These are phyloP conservation scores for Cryptococcus amylolentus DNA, from an alignment of 1,284 basidiomycete genomes.

Conservation along the genomic window DNA sequence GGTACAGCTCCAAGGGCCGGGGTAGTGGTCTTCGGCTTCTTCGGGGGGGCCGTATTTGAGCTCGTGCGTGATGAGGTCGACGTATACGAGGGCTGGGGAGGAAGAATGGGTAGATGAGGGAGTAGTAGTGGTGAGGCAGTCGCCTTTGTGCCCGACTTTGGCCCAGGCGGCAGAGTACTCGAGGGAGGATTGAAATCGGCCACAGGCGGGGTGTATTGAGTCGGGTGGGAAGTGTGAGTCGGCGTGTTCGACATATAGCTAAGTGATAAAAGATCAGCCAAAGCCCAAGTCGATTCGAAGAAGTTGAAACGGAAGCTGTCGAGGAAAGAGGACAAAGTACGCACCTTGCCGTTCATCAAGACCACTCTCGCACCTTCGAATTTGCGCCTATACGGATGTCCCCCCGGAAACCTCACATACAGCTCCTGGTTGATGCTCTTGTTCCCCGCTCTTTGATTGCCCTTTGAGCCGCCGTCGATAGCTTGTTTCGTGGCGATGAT, in stretches of 20 bases:
- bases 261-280: background rate
- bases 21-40: constrained; percentile 4
- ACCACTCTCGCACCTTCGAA: constrained; percentile 17
- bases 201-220: too few relatives aligned
- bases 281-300: too few relatives aligned
- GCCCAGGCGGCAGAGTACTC: too few relatives aligned
- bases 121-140: too few relatives aligned
- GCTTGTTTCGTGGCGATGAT: constrained; percentile 19
- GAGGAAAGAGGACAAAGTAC: background rate
- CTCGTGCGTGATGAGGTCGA: constrained; percentile 5
- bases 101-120: too few relatives aligned
- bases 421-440: constrained; percentile 12
- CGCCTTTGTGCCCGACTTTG: too few relatives aligned
- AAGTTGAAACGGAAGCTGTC: too few relatives aligned
- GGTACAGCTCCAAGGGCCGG: constrained; percentile 10
- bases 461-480: constrained; percentile 14
- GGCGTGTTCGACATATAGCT: too few relatives aligned
- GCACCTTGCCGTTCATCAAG: constrained; percentile 18
- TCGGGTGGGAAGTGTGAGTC: too few relatives aligned
- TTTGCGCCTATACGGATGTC: constrained; percentile 9
- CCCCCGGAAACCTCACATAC: constrained; percentile 7
- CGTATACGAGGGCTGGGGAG: background rate
- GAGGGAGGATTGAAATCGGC: too few relatives aligned
- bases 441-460: constrained; percentile 12
- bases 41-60: constrained; percentile 1